A percentile compares a stretch with the other conserved stretches of the same genome.
phyloP scores from a whole-genome alignment of 768 basidiomycete species.

The Antrodiella citrinella region DNA sequence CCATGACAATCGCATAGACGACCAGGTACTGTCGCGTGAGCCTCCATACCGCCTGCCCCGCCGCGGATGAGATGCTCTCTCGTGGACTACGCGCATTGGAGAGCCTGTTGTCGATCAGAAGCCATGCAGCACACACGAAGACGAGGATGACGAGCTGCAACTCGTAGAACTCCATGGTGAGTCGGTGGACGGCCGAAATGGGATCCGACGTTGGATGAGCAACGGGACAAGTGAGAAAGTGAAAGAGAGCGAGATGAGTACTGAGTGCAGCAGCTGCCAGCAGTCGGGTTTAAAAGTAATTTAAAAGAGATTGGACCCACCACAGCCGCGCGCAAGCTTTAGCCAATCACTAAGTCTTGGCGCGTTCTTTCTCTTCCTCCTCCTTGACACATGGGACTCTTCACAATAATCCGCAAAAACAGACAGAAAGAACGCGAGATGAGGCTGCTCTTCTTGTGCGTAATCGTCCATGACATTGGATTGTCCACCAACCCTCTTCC shows the following conservation, averaged over 20 bases:
- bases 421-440: constrained; percentile 94
- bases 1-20: constrained; percentile 71
- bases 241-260: no score
- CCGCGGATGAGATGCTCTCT: neutral
- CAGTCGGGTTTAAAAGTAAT: no score
- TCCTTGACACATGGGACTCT: constrained; percentile 63
- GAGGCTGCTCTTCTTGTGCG: constrained; percentile 88
- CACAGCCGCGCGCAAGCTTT: no score
- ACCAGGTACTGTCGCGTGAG: constrained; percentile 45
- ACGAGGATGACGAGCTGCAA: constrained; percentile 9
- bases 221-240: no score
- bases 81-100: constrained; percentile 4
- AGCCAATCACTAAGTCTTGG: no score
- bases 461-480: neutral
- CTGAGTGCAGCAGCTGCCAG: no score
- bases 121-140: constrained; percentile 7
- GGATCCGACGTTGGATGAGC: no score
- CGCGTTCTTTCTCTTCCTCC: neutral
- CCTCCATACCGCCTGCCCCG: constrained; percentile 12
- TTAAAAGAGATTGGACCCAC: no score
- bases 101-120: constrained; percentile 7
- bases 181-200: no score
- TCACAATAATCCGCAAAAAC: constrained; percentile 96
- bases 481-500: constrained; percentile 3
- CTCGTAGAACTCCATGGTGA: constrained; percentile 10